phyloP scores from a whole-genome alignment of 495 filamentous ascomycete genomes.

The Trichoderma erinaceum region DNA sequence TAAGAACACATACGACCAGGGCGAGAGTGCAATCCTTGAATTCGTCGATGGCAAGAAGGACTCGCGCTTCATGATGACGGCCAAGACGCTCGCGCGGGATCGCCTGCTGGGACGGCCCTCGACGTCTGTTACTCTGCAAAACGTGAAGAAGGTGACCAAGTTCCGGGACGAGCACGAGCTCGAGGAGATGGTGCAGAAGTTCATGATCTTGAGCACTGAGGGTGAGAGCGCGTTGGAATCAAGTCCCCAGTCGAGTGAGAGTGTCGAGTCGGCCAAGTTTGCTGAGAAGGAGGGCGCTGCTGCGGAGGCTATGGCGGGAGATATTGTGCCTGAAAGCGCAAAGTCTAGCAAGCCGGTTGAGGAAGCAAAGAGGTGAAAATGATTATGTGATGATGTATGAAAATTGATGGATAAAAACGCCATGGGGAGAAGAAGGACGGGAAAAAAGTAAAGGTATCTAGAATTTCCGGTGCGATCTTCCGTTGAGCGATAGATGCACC shows the following conservation, averaged over 20 bases:
- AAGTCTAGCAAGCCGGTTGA: conserved; percentile 14
- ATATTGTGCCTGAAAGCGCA: conserved; percentile 9
- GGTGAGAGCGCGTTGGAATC: conserved; percentile 7
- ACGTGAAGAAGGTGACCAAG: conserved; percentile 78
- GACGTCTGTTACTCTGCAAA: conserved; percentile 64
- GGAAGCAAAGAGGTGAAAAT: neutral
- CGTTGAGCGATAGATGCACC: neutral
- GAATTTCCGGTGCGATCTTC: neutral
- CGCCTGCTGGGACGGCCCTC: conserved; percentile 45
- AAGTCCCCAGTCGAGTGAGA: conserved; percentile 1
- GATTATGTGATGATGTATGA: conserved; percentile 13
- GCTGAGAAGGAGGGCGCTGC: conserved; percentile 22
- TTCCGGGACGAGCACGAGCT: conserved; percentile 68
- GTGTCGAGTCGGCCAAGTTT: neutral
- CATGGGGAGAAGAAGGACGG: neutral
- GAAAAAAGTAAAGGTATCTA: neutral
- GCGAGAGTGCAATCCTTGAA: conserved; percentile 85
- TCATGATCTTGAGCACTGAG: conserved; percentile 10
- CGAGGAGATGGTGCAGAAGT: conserved; percentile 57
- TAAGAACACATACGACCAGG: conserved; percentile 72
- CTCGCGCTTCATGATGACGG: conserved; percentile 90
- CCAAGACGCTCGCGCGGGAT: conserved; percentile 63
- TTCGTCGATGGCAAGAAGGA: conserved; percentile 92
- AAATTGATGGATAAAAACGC: neutral
- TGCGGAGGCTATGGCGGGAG: conserved; percentile 19